Conservation (phyloP, 306 rosid species). For the Urtica urens region DNA sequence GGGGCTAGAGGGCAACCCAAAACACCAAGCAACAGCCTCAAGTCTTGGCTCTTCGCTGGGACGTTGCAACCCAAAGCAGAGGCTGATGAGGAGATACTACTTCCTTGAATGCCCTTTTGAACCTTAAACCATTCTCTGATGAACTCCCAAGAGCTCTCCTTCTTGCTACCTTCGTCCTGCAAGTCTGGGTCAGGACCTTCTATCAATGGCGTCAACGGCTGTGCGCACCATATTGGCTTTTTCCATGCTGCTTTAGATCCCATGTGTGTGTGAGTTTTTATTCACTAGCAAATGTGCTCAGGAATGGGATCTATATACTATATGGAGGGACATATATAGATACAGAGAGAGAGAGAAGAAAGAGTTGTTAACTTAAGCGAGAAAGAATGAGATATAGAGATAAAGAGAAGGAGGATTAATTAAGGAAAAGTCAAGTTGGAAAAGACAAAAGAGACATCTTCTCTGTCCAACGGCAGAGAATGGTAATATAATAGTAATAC, state of each 20-base stretch:
- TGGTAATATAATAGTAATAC: conserved; percentile 21
- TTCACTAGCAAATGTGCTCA: neutral
- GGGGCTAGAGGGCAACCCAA: conserved; percentile 94
- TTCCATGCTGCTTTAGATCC: conserved; percentile 58
- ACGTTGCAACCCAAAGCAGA: conserved; percentile 28
- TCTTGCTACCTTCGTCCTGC: conserved; percentile 76
- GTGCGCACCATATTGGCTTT: conserved; percentile 76
- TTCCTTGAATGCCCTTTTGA: conserved; percentile 41
- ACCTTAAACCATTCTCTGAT: conserved; percentile 79
- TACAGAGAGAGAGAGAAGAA: conserved; percentile 11
- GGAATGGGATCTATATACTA: neutral
- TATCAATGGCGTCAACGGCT: conserved; percentile 76
- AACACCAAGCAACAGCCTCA: conserved; percentile 83
- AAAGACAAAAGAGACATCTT: conserved; percentile 64
- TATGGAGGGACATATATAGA: neutral
- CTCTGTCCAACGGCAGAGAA: conserved; percentile 51
- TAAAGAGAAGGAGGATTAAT: neutral
- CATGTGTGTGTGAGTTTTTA: conserved; percentile 18
- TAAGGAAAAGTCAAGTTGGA: conserved; percentile 1
- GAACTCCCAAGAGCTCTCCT: conserved; percentile 81
- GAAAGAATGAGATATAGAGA: neutral
- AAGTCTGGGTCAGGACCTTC: conserved; percentile 89
- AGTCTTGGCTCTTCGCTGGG: conserved; percentile 63
- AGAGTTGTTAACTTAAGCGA: conserved; percentile 9
- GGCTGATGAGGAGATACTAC: conserved; percentile 5